Base-by-base conservation (phyloP, 495 filamentous ascomycete species). In the Aspergillus olivimuriae region DNA sequence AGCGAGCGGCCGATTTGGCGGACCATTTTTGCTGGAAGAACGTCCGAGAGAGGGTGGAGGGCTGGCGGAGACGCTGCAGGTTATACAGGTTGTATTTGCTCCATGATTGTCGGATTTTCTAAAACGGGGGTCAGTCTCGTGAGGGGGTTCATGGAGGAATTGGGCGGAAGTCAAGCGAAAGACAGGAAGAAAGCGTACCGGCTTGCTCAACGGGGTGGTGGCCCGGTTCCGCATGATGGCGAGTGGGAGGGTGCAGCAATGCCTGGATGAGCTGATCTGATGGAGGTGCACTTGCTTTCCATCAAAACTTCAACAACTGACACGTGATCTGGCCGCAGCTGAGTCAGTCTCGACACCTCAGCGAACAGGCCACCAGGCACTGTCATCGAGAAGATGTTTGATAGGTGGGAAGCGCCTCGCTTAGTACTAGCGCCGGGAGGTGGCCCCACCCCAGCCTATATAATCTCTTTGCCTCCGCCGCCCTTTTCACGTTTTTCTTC, bases 11-110 rank as follows among this genome's bases (percentile, higher is more conserved):
- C 7, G 88, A 77, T 63, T 97, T 98, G 46, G 90, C 86, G 0
- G 57, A 55, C 89, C 89, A 98, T 86, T 96, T 97, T 61, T 98
- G 92, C 73, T 98, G 92, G 78, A 94, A 98, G 71, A 86, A 91
- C 36, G 89, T 95, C 33, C 65, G 63, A 8, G 47, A 57, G 11
- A 47, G 42, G 34, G 61, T 65, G 2, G 34, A 51, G 17, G 71
- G 69, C 32, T 52, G 52, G 41, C 65, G 58, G 36, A 76, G 62
- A 44, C 73, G 73, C 20, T 65, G 56, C 47, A 98, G 66, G 71
- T 95, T 96, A 76, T 85, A 98, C 49, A 98, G 74, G 57, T 94
- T 95, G 74, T 88, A 90, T 68, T 94, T 95, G 70, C 87, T 94
- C 94, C 90, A 96, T 76, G 87, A 89, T 76, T 91, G 87, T 48